Evolutionary conservation across 768 basidiomycete genomes (phyloP), one percentile per base, ranked within the genome.

Genomic region (Mycena rosella): DNA sequence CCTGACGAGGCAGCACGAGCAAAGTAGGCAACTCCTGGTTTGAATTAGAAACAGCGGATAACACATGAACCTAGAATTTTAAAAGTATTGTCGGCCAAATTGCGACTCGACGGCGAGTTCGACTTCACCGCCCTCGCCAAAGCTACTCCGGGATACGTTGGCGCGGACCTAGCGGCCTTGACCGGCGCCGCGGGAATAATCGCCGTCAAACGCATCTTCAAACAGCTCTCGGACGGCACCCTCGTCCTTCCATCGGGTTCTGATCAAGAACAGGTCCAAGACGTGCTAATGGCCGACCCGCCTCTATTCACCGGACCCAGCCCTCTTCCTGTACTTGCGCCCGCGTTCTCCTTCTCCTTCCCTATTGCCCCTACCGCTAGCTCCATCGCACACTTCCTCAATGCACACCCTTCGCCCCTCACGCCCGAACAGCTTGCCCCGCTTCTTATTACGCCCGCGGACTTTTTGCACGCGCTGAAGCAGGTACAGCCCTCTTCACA

Each of bases 191-290:
- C 97, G 2, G 97, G 97, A 2, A 93, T 98, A 60, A 92, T 96
- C 54, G 96, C 98, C 0, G 96, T 99, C 34, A 98, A 98, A 78
- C 88, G 98, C 27, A 98, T 99, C 74, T 98, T 99, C 79, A 88
- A 92, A 69, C 84, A 88, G 71, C 77, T 96, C 11, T 90, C 92
- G 0, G 89, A 91, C 18, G 90, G 89, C 13, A 86, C 86, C 0
- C 77, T 93, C 0, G 78, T 85, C 20, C 83, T 93, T 27, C 87
- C 90, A 14, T 55, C 68, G 38, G 47, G 32, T 10, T 27, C 65
- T 4, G 65, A 68, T 18, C 65, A 59, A 55, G 65, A 17, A 29
- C 51, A 42, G 24, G 15, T 55, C n/a, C 76, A 79, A 64, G 82
- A 83, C 60, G 75, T 78, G 3, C 67, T 79, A 0, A 89, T 88